These are phyloP conservation scores for Novymonas esmeraldas DNA, from an alignment of 208 protist genomes.

Conservation along the genomic window DNA sequence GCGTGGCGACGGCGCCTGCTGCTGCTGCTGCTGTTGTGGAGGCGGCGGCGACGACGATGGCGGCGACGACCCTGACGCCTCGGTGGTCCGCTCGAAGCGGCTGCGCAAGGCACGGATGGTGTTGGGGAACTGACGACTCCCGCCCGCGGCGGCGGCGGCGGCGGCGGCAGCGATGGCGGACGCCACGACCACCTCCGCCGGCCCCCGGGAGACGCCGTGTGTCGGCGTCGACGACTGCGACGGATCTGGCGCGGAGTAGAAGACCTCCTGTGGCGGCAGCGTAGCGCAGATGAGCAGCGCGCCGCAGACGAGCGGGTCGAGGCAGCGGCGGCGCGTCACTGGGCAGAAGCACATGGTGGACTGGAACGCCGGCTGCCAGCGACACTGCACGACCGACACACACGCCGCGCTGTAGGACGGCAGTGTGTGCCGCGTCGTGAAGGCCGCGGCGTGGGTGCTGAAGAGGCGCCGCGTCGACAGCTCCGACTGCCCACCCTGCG, in stretches of 20 bases:
- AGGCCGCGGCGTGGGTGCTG: conserved; percentile 19
- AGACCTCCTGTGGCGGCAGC: conserved; percentile 13
- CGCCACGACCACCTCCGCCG: neutral
- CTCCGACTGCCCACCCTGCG: conserved; percentile 7
- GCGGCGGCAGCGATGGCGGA: neutral
- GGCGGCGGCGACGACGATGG: too few species aligned
- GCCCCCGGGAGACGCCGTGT: neutral
- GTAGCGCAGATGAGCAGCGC: conserved; percentile 22
- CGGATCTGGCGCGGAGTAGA: neutral
- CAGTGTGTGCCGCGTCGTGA: conserved; percentile 13
- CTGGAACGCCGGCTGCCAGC: conserved; percentile 63
- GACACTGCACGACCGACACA: conserved; percentile 29
- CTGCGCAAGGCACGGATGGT: conserved; percentile 29
- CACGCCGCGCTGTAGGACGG: conserved; percentile 5
- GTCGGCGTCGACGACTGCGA: neutral
- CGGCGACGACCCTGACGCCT: neutral
- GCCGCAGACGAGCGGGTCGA: conserved; percentile 62
- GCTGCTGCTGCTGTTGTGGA: neutral
- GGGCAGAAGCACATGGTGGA: conserved; percentile 84
- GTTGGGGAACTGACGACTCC: conserved; percentile 11
- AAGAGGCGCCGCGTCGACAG: conserved; percentile 32
- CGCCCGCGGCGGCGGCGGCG: neutral
- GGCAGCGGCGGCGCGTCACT: conserved; percentile 72
- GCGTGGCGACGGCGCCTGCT: conserved; percentile 3
- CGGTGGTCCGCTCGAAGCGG: conserved; percentile 16